Evolutionary conservation across 139 green algal genomes (phyloP), one percentile per base, ranked within the genome.

Genomic region (Chlorella sp.): DNA sequence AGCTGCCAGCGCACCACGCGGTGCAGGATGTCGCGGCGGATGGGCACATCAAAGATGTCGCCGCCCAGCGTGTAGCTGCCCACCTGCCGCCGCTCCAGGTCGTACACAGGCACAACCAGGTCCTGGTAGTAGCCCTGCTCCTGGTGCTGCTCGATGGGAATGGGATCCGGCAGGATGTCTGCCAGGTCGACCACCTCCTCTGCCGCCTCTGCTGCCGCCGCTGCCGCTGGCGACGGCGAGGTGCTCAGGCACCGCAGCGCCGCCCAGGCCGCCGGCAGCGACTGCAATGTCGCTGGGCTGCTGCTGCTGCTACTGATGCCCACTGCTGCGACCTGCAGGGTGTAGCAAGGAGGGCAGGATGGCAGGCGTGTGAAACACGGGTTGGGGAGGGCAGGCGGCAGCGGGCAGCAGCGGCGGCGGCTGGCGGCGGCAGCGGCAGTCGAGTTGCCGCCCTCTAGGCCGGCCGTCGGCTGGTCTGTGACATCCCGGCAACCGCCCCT

Each of bases 11-110:
- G 88, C 55, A 98, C 94, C 0, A 97, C 93, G 26, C 94, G 85
- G 57, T 98, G 94, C 73, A 98, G 88, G 57, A 98, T 96, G 90
- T 98, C 96, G 0, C 86, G 60, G 7, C 96, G 90, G 32, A 98
- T 78, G 38, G 89, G 88, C 32, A 93, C 87, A 63, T 92, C 85
- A 44, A 97, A 97, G 68, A 97, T 79, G 71, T 86, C 81, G 15
- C 83, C 89, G 28, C 71, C 78, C 47, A 96, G 78, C 1, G 69
- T 71, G 56, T 81, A 86, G n/a, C 44, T 76, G 25, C 89, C 90
- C 25, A 93, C 76, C 73, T 74, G 38, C 34, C 82, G 32, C 25
- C 65, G 47, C 18, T 74, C 2, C 9, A 87, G 64, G 73, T 85
- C 39, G 38, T 64, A 82, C 34, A 91, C 13, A 0, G 85, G 85